These are phyloP conservation scores for Hanseniaspora nectarophila DNA, from an alignment of 805 yeast genomes.

Conservation along the genomic window DNA sequence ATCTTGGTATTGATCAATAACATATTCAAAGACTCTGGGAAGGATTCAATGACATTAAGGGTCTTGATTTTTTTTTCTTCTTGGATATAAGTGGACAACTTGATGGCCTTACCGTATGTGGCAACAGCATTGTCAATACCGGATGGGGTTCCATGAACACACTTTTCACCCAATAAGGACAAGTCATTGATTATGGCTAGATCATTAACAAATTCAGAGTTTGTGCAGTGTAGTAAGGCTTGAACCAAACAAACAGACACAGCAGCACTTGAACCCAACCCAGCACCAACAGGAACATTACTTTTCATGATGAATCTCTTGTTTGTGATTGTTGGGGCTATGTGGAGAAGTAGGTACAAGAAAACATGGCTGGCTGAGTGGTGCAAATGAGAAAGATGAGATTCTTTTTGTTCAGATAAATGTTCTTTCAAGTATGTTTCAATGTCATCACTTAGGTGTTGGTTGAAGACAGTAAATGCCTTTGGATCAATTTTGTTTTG, in stretches of 20 bases:
- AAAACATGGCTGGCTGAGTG: conserved; percentile 73
- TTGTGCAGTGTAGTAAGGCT: conserved; percentile 42
- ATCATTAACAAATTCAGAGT: conserved; percentile 25
- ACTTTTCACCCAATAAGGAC: conserved; percentile 88
- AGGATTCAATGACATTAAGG: conserved; percentile 27
- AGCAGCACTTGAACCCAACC: conserved; percentile 89
- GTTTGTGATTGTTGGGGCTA: conserved; percentile 43
- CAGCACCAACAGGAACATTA: conserved; percentile 90
- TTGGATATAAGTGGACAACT: conserved; percentile 25
- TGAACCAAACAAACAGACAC: conserved; percentile 72
- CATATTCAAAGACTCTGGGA: conserved; percentile 56
- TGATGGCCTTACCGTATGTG: conserved; percentile 90
- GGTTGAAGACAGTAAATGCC: conserved; percentile 31
- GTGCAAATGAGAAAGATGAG: conserved; percentile 44
- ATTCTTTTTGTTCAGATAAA: conserved; percentile 25
- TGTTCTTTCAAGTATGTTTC: conserved; percentile 39
- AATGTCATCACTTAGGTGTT: conserved; percentile 36
- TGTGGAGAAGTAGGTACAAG: conserved; percentile 56
- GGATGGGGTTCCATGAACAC: conserved; percentile 92
- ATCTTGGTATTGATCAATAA: conserved; percentile 72
- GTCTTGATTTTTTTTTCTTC: conserved; percentile 23
- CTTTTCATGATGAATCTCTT: conserved; percentile 58
- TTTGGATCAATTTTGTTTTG: conserved; percentile 27
- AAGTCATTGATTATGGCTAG: conserved; percentile 62
- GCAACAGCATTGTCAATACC: conserved; percentile 97